Evolutionary conservation across 352 stramenopile genomes (phyloP).

Genomic region (Pythium phragmitis): DNA sequence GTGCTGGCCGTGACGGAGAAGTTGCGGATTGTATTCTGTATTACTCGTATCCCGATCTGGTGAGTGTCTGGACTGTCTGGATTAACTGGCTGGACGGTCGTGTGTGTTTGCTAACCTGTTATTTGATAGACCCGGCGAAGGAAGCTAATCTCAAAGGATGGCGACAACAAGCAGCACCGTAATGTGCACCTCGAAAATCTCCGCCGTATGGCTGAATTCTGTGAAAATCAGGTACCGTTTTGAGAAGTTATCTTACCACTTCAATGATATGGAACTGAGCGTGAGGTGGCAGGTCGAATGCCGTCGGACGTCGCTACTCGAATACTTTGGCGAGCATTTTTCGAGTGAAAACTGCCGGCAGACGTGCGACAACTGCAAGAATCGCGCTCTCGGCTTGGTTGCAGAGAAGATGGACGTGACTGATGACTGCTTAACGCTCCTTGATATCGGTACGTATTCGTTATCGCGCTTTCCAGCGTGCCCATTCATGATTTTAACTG

Average conservation of each 20-base stretch:
- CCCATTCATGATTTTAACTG: neutral
- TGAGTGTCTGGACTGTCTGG: conserved; percentile 13
- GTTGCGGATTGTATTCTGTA: conserved; percentile 85
- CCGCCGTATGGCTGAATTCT: conserved; percentile 84
- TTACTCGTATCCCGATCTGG: conserved; percentile 83
- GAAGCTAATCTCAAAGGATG: conserved; percentile 80
- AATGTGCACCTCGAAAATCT: conserved; percentile 86
- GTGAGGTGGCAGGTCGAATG: conserved; percentile 52
- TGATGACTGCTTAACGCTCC: conserved; percentile 58
- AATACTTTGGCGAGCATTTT: conserved; percentile 91
- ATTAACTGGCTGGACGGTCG: neutral
- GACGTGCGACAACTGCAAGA: conserved; percentile 90
- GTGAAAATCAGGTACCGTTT: conserved; percentile 69
- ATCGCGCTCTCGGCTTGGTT: conserved; percentile 54
- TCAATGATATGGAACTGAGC: neutral
- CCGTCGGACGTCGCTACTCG: conserved; percentile 72
- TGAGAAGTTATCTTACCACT: neutral
- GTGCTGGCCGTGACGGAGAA: conserved; percentile 81
- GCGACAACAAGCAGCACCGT: conserved; percentile 70
- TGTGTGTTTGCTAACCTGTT: neutral
- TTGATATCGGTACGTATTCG: conserved; percentile 55
- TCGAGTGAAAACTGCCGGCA: conserved; percentile 60
- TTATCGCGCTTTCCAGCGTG: neutral
- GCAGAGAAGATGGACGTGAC: conserved; percentile 81
- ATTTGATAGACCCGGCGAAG: conserved; percentile 47